phyloP scores from a whole-genome alignment of 257 asterid genomes.

The Nicotiana benthamiana region DNA sequence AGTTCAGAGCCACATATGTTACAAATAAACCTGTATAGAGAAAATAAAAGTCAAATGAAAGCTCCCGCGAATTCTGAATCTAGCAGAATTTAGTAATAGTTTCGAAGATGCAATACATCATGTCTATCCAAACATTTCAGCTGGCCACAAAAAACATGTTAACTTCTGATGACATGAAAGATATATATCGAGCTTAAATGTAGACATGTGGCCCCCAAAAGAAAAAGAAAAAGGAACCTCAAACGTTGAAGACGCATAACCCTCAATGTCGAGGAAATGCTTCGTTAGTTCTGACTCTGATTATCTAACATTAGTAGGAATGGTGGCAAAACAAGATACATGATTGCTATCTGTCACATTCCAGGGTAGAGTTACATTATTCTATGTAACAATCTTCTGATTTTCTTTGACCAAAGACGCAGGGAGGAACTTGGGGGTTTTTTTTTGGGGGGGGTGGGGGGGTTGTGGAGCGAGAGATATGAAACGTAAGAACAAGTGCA shows the following conservation, averaged over 20 bases:
- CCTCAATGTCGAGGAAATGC: neutral
- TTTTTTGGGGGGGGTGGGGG: too few species aligned
- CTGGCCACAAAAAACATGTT: neutral
- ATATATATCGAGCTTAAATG: neutral
- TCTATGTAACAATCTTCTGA: neutral
- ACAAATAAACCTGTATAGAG: slow-evolving; percentile 59
- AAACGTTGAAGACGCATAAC: neutral
- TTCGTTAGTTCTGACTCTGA: neutral
- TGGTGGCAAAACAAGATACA: neutral
- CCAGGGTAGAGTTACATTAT: neutral
- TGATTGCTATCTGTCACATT: neutral
- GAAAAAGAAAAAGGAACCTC: neutral
- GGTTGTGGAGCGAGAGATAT: too few species aligned
- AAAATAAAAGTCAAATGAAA: neutral
- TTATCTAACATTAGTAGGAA: neutral
- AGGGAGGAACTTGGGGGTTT: neutral
- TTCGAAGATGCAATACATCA: neutral
- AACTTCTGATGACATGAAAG: neutral
- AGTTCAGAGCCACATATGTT: slow-evolving; percentile 81
- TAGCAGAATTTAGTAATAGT: neutral
- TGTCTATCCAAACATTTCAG: neutral
- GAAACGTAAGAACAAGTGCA: neutral
- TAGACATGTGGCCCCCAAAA: neutral
- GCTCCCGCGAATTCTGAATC: neutral
- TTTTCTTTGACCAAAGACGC: neutral